phyloP scores from a whole-genome alignment of 805 yeast genomes.

The Millerozyma miso region DNA sequence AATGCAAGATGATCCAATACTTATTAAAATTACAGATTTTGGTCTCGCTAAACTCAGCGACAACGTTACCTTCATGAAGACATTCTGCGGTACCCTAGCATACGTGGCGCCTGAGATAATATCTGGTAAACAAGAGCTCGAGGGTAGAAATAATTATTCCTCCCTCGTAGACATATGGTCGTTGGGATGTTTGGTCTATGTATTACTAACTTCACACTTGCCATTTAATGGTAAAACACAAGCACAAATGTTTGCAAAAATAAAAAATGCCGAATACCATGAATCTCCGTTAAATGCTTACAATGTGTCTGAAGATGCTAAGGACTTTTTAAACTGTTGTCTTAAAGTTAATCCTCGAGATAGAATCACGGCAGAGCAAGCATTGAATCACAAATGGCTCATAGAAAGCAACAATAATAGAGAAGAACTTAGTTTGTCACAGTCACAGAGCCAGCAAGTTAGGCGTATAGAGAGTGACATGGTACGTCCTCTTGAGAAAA shows the following conservation, averaged over 20 bases:
- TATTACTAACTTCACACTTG: constrained; percentile 83
- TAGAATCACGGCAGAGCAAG: constrained; percentile 71
- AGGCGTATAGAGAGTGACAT: constrained; percentile 41
- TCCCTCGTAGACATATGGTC: constrained; percentile 97
- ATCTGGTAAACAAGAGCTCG: constrained; percentile 48
- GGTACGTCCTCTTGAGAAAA: constrained; percentile 38
- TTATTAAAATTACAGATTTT: constrained; percentile 92
- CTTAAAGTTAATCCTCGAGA: constrained; percentile 72
- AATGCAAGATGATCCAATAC: constrained; percentile 84
- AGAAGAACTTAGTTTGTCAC: constrained; percentile 53
- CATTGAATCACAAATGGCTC: constrained; percentile 84
- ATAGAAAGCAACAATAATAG: constrained; percentile 23
- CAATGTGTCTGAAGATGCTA: constrained; percentile 62
- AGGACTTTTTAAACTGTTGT: constrained; percentile 65
- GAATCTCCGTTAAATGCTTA: constrained; percentile 67
- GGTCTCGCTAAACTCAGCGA: constrained; percentile 92
- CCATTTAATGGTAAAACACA: constrained; percentile 95
- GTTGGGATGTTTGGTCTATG: constrained; percentile 89
- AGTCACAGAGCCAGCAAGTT: constrained; percentile 65
- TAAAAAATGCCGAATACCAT: constrained; percentile 74
- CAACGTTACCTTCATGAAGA: constrained; percentile 80
- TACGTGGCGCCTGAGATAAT: constrained; percentile 95
- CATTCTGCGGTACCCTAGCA: constrained; percentile 96
- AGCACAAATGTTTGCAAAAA: constrained; percentile 73
- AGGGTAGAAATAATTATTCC: constrained; percentile 51